A percentile compares a stretch with the other conserved stretches of the same genome.
These are phyloP conservation scores for Plasmodium gaboni DNA, from an alignment of 169 alveolate genomes.

Conservation along the genomic window DNA sequence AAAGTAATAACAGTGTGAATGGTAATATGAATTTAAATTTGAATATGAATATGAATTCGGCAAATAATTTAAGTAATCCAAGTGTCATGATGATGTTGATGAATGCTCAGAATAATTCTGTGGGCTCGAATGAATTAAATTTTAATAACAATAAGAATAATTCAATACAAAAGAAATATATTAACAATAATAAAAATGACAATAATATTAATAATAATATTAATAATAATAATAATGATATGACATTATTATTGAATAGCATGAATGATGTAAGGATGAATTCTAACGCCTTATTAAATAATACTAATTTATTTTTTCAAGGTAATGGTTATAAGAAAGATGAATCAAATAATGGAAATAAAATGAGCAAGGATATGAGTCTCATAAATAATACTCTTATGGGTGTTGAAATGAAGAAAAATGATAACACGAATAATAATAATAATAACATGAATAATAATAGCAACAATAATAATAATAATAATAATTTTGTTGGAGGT, in stretches of 20 bases:
- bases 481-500: background rate
- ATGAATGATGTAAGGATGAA: background rate
- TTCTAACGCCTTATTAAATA: background rate
- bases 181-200: conserved; percentile 8
- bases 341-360: background rate
- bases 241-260: background rate
- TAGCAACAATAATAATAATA: background rate
- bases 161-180: conserved; percentile 8
- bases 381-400: background rate
- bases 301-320: background rate
- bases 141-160: conserved; percentile 5
- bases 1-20: background rate
- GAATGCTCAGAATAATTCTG: too few relatives aligned
- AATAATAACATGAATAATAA: background rate
- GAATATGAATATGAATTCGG: background rate
- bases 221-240: background rate
- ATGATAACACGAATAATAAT: background rate
- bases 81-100: too few relatives aligned
- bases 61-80: background rate
- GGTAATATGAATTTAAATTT: background rate
- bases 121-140: background rate
- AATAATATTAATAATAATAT: background rate
- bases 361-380: background rate
- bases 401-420: background rate
- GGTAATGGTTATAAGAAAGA: background rate